These are phyloP conservation scores for Thelephora ganbajun DNA, from an alignment of 768 basidiomycete genomes.

Conservation along the genomic window DNA sequence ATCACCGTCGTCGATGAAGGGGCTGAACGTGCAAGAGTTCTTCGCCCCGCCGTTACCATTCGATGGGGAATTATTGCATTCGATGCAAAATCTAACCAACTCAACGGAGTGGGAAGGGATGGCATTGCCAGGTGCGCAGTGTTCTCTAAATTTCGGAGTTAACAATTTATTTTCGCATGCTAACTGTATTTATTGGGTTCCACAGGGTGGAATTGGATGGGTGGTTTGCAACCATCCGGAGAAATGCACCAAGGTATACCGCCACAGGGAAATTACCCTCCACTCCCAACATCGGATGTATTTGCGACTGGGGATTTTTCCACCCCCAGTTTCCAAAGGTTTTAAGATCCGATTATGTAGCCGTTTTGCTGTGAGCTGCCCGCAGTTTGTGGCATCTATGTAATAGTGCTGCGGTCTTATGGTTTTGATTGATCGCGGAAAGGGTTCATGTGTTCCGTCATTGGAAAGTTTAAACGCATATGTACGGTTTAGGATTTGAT, in stretches of 20 bases:
- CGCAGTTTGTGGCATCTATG: conserved; percentile 1
- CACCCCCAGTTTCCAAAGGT: not conserved
- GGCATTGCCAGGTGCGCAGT: conserved; percentile 34
- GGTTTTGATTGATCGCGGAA: no score
- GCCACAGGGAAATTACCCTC: no score
- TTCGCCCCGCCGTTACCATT: conserved; percentile 43
- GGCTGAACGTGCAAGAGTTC: conserved; percentile 23
- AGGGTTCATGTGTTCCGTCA: no score
- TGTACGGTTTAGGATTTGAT: no score
- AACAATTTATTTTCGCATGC: not conserved
- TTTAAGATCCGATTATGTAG: conserved; percentile 2
- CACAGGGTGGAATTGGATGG: not conserved
- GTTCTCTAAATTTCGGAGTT: not conserved
- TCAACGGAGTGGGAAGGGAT: conserved; percentile 41
- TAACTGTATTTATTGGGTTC: not conserved
- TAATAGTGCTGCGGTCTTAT: no score
- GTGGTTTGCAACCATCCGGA: not conserved
- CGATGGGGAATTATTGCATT: conserved; percentile 45
- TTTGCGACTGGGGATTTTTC: no score
- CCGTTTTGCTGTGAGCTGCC: not conserved
- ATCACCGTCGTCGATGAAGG: conserved; percentile 7
- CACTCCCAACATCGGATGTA: no score
- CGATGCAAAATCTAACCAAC: conserved; percentile 44
- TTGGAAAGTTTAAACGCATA: no score
- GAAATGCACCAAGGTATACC: no score